Evolutionary conservation across 148 eudicot genomes (phyloP).

Genomic region (Rhododendron griersonianum): DNA sequence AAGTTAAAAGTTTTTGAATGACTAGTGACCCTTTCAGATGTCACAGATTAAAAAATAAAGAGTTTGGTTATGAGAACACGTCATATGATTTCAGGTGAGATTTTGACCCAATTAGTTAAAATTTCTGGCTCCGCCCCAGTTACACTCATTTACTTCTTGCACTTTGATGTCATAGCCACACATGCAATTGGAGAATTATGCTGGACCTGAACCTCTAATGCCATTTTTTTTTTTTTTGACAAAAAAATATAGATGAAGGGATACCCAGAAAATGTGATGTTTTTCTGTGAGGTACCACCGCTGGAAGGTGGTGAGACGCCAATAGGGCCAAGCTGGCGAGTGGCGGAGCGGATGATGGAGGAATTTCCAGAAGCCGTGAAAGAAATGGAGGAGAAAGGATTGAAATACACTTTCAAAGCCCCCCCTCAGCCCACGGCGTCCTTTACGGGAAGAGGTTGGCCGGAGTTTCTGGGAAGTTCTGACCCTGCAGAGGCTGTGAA

Average conservation of each 20-base stretch:
- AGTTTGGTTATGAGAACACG: too few species aligned
- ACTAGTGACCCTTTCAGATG: too few species aligned
- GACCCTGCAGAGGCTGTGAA: neutral
- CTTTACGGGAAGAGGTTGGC: neutral
- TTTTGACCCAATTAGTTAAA: too few species aligned
- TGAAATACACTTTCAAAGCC: constrained; percentile 35
- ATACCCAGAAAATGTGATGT: constrained; percentile 39
- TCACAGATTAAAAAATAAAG: neutral
- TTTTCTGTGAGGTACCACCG: constrained; percentile 45
- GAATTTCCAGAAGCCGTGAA: constrained; percentile 42
- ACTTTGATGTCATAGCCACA: too few species aligned
- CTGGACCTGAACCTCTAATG: neutral
- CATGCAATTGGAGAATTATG: neutral
- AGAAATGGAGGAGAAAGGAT: constrained; percentile 35
- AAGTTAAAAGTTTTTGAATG: too few species aligned
- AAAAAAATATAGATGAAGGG: constrained; percentile 23
- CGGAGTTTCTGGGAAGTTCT: neutral
- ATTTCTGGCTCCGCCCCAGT: too few species aligned
- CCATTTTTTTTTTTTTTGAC: neutral
- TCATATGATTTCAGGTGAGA: too few species aligned
- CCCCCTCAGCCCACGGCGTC: constrained; percentile 3
- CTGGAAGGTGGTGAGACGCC: constrained; percentile 51
- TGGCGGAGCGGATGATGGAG: constrained; percentile 35
- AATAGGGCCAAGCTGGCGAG: constrained; percentile 41
- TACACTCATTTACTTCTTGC: neutral